Conservation (phyloP, 306 rosid species). For the Senna siamea region DNA sequence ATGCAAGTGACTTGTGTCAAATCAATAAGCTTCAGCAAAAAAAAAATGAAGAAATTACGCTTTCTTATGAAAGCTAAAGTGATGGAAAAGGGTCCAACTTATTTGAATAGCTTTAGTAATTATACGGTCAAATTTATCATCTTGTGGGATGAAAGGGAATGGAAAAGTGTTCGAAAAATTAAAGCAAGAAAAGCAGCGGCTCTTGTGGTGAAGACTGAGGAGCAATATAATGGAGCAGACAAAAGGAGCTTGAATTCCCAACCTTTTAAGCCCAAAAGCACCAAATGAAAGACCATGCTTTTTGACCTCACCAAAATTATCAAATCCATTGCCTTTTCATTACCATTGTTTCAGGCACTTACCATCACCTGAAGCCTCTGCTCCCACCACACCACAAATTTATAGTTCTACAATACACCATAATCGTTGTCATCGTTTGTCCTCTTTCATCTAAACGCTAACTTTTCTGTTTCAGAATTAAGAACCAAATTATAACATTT, state of each 20-base stretch:
- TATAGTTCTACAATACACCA: background rate
- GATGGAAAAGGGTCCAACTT: conserved; percentile 29
- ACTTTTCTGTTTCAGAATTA: background rate
- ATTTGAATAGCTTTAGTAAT: conserved; percentile 41
- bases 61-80: conserved; percentile 26
- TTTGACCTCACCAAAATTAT: conserved; percentile 25
- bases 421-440: conserved; percentile 2
- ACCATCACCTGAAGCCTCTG: conserved; percentile 19
- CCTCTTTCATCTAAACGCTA: background rate
- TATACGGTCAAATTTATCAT: conserved; percentile 54
- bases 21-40: background rate
- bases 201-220: conserved; percentile 32
- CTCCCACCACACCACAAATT: background rate
- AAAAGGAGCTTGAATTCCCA: conserved; percentile 40
- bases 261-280: conserved; percentile 42
- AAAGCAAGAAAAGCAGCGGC: conserved; percentile 40
- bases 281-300: conserved; percentile 27
- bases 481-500: background rate
- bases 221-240: conserved; percentile 37
- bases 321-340: conserved; percentile 4
- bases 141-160: conserved; percentile 44
- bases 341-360: conserved; percentile 6
- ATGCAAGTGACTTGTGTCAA: background rate
- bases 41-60: conserved; percentile 1
- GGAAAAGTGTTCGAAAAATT: conserved; percentile 36